Base-by-base conservation (phyloP, 2,329 filamentous ascomycete species). In the Ophiostoma sp. region DNA sequence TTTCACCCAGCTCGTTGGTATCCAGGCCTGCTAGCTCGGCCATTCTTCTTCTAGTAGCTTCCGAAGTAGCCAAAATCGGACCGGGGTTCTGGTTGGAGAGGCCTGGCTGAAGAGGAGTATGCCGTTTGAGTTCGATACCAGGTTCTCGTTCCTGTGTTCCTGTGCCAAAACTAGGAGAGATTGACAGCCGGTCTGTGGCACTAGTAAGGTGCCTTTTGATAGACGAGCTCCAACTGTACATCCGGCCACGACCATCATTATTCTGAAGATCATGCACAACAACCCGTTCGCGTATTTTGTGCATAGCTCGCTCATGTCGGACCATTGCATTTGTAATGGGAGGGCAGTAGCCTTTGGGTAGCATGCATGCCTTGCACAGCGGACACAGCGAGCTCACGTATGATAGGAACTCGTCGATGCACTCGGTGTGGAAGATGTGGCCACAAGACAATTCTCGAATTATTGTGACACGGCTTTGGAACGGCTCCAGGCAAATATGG, bases 341-440 rank as follows among this genome's bases (percentile, higher is more conserved):
- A 0, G 89, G 88, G 68, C 86, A 88, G 74, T 86, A 86, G 0
- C 91, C 80, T 73, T 76, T 74, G 6, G 93, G 93, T 0, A 97
- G 79, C 74, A 93, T 91, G 65, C 86, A 91, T 70, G 89, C 86
- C 77, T 97, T 97, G 81, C 95, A 99, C 73, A 96, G 82, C 0
- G 95, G 94, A 75, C 95, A 99, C 1, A 97, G 82, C 18, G 91
- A 96, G 75, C 91, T 96, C 75, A 89, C 89, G 67, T 87, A 83
- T 60, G 84, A 83, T 12, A 98, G 81, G 74, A 95, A 97, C 36
- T 88, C 85, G 75, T 98, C 93, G 72, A 98, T 93, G 75, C 95
- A 99, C 72, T 91, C 89, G 0, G 91, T 89, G 73, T 99, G 94
- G 77, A 93, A 99, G 68, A 98, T 94, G 76, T 99, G 95, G 0